These are phyloP conservation scores for Primulina eburnea DNA, from an alignment of 257 asterid genomes.

Conservation along the genomic window DNA sequence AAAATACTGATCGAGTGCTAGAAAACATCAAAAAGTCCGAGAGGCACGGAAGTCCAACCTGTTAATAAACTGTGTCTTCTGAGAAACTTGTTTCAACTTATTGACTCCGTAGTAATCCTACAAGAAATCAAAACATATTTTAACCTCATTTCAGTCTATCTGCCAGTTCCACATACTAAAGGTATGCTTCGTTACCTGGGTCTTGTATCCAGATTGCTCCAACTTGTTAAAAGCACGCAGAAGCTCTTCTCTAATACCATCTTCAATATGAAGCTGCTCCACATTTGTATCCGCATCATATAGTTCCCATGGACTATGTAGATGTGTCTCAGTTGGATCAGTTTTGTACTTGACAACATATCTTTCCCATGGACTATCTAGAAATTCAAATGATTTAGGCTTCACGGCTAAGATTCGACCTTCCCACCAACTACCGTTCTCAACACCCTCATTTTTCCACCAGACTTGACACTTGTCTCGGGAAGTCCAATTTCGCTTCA, in stretches of 20 bases:
- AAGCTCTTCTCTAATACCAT: constrained; percentile 50
- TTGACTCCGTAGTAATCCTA: constrained; percentile 82
- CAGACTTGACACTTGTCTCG: constrained; percentile 87
- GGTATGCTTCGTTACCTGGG: constrained; percentile 43
- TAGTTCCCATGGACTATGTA: constrained; percentile 98
- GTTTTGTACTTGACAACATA: constrained; percentile 76
- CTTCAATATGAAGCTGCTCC: constrained; percentile 76
- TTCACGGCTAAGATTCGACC: constrained; percentile 72
- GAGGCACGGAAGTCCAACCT: constrained; percentile 42
- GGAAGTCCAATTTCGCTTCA: constrained; percentile 73
- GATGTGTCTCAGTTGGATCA: constrained; percentile 69
- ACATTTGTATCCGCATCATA: constrained; percentile 53
- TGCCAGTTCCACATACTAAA: not conserved
- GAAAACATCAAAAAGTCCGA: not conserved
- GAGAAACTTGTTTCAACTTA: constrained; percentile 70
- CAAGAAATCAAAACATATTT: constrained; percentile 26
- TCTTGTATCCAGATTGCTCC: constrained; percentile 59
- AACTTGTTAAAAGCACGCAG: constrained; percentile 51
- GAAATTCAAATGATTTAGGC: constrained; percentile 70
- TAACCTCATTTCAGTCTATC: constrained; percentile 15
- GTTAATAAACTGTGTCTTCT: constrained; percentile 65
- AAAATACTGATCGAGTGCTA: too few relatives aligned
- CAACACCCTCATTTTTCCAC: constrained; percentile 90
- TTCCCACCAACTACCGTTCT: constrained; percentile 91
- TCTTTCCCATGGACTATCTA: constrained; percentile 97